Base-by-base conservation (phyloP, 768 basidiomycete genomes). In the Boletales sp. region DNA sequence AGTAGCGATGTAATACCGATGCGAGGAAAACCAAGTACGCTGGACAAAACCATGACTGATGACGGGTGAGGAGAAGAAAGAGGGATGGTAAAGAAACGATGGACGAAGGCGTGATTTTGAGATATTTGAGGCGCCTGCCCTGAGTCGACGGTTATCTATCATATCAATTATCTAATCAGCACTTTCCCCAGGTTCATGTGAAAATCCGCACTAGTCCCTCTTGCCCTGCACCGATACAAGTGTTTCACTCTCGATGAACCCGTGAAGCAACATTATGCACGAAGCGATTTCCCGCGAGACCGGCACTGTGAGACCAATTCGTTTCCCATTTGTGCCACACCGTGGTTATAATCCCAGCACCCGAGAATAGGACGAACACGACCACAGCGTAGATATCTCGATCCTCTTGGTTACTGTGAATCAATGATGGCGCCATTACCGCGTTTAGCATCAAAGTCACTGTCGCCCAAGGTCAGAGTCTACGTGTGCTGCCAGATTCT, bases 21-120 rank as follows among this genome's bases (percentile, higher is more conserved):
- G 64, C 93, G 87, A 63, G 93, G 93, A 74, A 90, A 94, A 61
- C 93, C 93, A 62, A 94, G 83, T 59, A 94, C 88, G 65, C 88
- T 87, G 54, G 90, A 92, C 40, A 70, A 64, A 53, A 92, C 89
- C 88, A 92, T 86, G 63, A 48, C 55, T 53, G 43, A 51, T 52
- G 58, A 59, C 55, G 42, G 43, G 43, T 43, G 58, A 37, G 40
- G 58, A 53, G 47, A 45, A 43, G 50, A 53, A 56, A 48, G 48
- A 53, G 45, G 35, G 54, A 52, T 19, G 47, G 18, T 34, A 29
- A 39, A 27, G 37, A 40, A 27, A 45, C 21, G 6, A 27, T 27
- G 14, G 5, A 36, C 15, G 40, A 36, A 46, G 43, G 27, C 53
- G 57, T 43, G 65, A 63, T 69, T 69, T 66, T 69, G 58, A 64